A percentile compares a stretch with the other conserved stretches of the same genome.
phyloP scores from a whole-genome alignment of 176 grass and related monocot species.

The Carex pumila region DNA sequence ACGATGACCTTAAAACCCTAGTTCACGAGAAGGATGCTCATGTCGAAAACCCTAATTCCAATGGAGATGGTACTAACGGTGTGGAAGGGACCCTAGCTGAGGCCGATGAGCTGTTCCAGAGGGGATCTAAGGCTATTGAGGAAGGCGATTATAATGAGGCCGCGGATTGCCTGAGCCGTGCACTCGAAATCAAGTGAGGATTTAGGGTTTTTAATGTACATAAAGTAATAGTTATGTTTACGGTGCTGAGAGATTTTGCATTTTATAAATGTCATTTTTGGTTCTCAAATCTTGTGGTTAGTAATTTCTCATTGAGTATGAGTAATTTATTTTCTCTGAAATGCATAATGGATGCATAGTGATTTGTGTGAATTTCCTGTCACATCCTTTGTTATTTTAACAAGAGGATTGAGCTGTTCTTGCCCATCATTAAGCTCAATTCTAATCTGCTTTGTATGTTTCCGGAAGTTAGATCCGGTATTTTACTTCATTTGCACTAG shows the following conservation, averaged over 20 bases:
- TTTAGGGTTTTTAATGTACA: conserved; percentile 2
- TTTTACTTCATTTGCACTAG: not conserved
- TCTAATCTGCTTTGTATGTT: not conserved
- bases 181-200: conserved; percentile 89
- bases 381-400: not conserved
- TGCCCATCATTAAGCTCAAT: not conserved
- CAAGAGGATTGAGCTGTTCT: not conserved
- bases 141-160: conserved; percentile 68
- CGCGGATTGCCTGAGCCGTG: conserved; percentile 77
- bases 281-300: not conserved
- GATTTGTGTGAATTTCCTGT: not conserved
- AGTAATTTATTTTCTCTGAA: not conserved
- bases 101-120: conserved; percentile 67
- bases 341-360: not conserved
- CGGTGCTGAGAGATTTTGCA: not conserved
- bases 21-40: not conserved
- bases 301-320: not conserved
- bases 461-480: not conserved
- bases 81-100: conserved; percentile 47
- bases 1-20: conserved; percentile 12
- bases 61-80: not conserved
- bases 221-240: not conserved
- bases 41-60: not conserved
- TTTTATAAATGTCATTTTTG: not conserved
- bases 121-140: conserved; percentile 83